Evolutionary conservation across 352 stramenopile genomes (phyloP).

Genomic region (Phytophthora pseudosyringae): DNA sequence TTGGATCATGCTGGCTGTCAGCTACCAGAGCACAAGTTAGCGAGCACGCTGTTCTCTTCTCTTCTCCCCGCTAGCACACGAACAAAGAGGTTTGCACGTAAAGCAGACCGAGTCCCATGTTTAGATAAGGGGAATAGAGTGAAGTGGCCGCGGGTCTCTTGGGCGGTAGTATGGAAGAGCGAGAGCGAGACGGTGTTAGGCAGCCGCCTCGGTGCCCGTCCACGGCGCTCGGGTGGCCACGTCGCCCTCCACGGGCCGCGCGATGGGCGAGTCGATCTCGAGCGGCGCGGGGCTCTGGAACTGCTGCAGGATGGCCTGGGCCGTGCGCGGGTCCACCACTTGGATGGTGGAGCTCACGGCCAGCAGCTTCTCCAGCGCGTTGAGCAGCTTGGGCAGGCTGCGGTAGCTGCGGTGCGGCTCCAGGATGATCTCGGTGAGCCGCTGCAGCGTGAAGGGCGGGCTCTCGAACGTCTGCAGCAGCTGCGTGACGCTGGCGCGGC

Average conservation of each 20-base stretch:
- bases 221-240: conserved; percentile 57
- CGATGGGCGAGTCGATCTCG: conserved; percentile 35
- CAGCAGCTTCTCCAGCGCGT: conserved; percentile 83
- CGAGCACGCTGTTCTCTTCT: background rate
- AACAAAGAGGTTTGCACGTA: background rate
- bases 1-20: conserved; percentile 89
- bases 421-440: conserved; percentile 79
- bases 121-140: conserved; percentile 13
- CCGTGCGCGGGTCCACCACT: conserved; percentile 60
- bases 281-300: conserved; percentile 39
- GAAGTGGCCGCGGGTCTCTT: background rate
- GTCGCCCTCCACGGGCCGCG: conserved; percentile 31
- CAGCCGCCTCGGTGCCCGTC: conserved; percentile 33
- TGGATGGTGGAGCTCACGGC: conserved; percentile 73
- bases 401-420: conserved; percentile 76
- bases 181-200: background rate
- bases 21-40: conserved; percentile 51
- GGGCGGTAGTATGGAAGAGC: background rate
- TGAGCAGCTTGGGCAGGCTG: conserved; percentile 80
- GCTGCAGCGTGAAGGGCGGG: conserved; percentile 84
- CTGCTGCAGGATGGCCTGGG: conserved; percentile 32
- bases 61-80: background rate
- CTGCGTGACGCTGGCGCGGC: conserved; percentile 59
- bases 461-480: conserved; percentile 71
- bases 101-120: conserved; percentile 1